A percentile compares a stretch with the other conserved stretches of the same genome.
phyloP scores from a whole-genome alignment of 2,329 filamentous ascomycete species.

The Colletotrichum filicis region DNA sequence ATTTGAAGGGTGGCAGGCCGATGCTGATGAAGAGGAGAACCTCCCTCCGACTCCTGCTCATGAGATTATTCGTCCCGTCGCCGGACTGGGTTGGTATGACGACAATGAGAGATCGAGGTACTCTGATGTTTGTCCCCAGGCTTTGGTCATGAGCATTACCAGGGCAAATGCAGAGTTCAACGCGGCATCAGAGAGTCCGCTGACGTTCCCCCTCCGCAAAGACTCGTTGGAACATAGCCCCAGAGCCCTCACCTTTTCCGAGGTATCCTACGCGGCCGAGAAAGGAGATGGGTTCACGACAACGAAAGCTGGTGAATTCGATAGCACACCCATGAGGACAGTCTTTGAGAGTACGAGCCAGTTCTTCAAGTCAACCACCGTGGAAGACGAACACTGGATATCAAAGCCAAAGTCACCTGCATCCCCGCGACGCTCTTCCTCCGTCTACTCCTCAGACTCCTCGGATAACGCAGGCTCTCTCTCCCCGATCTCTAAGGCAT shows the following conservation, averaged over 20 bases:
- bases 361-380: background rate
- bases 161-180: background rate
- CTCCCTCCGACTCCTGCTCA: background rate
- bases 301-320: background rate
- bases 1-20: background rate
- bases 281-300: background rate
- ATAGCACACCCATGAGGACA: background rate
- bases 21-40: background rate
- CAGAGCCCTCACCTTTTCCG: background rate
- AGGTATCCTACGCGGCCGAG: background rate
- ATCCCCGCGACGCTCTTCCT: background rate
- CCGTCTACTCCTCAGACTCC: background rate
- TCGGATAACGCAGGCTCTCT: background rate
- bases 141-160: background rate
- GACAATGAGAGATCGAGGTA: background rate
- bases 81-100: conserved; percentile 15
- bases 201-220: background rate
- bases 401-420: background rate
- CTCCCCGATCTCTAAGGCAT: background rate
- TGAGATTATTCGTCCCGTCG: background rate
- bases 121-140: background rate
- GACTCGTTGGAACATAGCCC: background rate
- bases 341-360: background rate
- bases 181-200: no score
- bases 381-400: background rate